Evolutionary conservation across 2,329 filamentous ascomycete genomes (phyloP), one percentile per base, ranked within the genome.

Genomic region (Thelonectria rubi): DNA sequence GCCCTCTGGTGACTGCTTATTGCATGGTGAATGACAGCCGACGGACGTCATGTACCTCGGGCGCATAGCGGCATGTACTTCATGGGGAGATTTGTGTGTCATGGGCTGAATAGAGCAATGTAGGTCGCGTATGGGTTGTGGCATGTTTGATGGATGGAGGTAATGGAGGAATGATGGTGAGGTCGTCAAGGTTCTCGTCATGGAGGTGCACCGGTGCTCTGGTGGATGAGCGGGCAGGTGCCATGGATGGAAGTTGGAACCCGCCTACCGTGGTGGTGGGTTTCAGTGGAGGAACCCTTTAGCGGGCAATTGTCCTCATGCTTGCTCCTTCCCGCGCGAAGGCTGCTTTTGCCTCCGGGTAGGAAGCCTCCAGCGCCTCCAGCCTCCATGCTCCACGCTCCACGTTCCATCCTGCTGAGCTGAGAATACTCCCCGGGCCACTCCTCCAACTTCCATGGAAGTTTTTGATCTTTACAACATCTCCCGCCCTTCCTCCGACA

Each of bases 331-430:
- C 40, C 58, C 47, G 40, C 52, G 11, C 52, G 43, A 30, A 8
- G 26, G 26, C 26, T 30, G 26, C 26, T 30, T 9, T 30, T 30
- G 26, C 26, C 10, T 30, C 10, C 2, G n/a, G n/a, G n/a, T n/a
- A n/a, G n/a, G n/a, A n/a, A n/a, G 26, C 26, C 24, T 24, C 24
- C 24, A 4, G 47, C 49, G 50, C 49, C 39, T 18, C 21, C 54
- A 30, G 40, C 40, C 18, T 59, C 39, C 48, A 54, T 54, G 45
- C 45, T 26, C 52, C 39, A 21, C 15, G 34, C 45, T 58, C 55
- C 50, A 47, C 30, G 26, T 39, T 50, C 50, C 48, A 18, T 46
- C 34, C 34, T 37, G 48, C 49, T 60, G 58, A 60, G 57, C 58
- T 51, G 58, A 55, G 56, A 58, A 58, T 54, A 43, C 40, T 10